phyloP scores from a whole-genome alignment of 352 stramenopile species.

The Phytophthora pini region DNA sequence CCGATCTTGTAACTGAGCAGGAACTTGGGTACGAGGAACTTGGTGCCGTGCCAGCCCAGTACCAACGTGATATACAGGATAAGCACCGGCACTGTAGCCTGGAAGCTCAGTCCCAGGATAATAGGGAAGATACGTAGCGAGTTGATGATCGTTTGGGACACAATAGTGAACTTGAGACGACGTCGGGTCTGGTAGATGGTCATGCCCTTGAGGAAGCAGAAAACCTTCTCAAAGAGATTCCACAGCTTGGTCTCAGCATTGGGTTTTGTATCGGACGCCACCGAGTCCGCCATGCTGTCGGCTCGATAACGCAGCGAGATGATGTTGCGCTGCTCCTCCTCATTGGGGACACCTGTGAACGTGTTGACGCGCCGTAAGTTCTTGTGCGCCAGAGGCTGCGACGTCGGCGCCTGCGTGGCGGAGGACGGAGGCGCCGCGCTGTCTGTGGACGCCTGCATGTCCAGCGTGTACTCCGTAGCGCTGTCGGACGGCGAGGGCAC shows the following conservation, averaged over 20 bases:
- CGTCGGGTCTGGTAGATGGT: constrained; percentile 87
- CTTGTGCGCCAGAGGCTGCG: constrained; percentile 33
- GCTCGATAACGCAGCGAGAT: constrained; percentile 87
- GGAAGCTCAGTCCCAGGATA: constrained; percentile 85
- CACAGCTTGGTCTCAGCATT: constrained; percentile 76
- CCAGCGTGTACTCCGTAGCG: constrained; percentile 63
- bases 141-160: constrained; percentile 85
- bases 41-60: constrained; percentile 89
- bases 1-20: constrained; percentile 90
- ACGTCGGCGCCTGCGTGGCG: constrained; percentile 22
- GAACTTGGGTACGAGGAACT: constrained; percentile 87
- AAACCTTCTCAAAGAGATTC: constrained; percentile 84
- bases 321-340: constrained; percentile 87
- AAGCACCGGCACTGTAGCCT: constrained; percentile 81
- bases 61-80: constrained; percentile 90
- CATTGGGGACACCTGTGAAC: constrained; percentile 64
- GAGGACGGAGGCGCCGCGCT: constrained; percentile 4
- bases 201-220: constrained; percentile 90
- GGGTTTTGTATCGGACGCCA: constrained; percentile 64
- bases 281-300: constrained; percentile 86
- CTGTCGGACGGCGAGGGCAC: constrained; percentile 72
- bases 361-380: constrained; percentile 70
- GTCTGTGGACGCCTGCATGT: constrained; percentile 38
- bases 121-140: constrained; percentile 88
- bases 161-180: constrained; percentile 88